Evolutionary conservation across 2,329 filamentous ascomycete genomes (phyloP).

Genomic region (Stachybotrys echinatus): DNA sequence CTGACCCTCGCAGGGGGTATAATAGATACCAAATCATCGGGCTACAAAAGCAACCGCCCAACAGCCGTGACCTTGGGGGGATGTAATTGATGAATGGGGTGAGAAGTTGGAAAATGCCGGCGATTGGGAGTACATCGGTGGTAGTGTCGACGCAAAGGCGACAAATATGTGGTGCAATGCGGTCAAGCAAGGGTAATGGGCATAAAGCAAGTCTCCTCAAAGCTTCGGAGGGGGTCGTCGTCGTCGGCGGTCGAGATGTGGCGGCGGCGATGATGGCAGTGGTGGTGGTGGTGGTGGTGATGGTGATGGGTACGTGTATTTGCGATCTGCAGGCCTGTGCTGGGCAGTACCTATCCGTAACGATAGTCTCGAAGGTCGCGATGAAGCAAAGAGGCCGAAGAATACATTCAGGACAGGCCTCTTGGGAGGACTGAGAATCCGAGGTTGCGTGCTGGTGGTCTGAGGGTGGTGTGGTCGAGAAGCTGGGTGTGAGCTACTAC

Average conservation of each 20-base stretch:
- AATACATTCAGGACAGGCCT: not conserved
- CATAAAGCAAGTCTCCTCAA: no score
- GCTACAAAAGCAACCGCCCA: not conserved
- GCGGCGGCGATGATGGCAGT: no score
- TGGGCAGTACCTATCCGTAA: not conserved
- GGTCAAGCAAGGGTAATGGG: not conserved
- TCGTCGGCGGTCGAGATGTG: no score
- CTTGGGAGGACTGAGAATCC: not conserved
- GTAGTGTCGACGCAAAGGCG: not conserved
- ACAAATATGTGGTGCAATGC: not conserved
- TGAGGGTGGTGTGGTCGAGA: not conserved
- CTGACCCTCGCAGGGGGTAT: constrained; percentile 72
- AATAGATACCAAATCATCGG: constrained; percentile 72
- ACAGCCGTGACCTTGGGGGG: not conserved
- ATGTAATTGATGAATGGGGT: not conserved
- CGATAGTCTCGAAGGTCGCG: not conserved
- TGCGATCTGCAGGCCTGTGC: not conserved
- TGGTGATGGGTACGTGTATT: not conserved
- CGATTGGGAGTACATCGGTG: constrained; percentile 4
- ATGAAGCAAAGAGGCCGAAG: not conserved
- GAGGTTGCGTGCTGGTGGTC: not conserved
- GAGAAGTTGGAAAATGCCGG: not conserved
- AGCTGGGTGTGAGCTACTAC: not conserved
- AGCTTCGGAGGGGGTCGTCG: no score
- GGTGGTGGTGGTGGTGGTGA: no score